These are phyloP conservation scores for Ogataea pignaliae DNA, from an alignment of 805 yeast species.

Conservation along the genomic window DNA sequence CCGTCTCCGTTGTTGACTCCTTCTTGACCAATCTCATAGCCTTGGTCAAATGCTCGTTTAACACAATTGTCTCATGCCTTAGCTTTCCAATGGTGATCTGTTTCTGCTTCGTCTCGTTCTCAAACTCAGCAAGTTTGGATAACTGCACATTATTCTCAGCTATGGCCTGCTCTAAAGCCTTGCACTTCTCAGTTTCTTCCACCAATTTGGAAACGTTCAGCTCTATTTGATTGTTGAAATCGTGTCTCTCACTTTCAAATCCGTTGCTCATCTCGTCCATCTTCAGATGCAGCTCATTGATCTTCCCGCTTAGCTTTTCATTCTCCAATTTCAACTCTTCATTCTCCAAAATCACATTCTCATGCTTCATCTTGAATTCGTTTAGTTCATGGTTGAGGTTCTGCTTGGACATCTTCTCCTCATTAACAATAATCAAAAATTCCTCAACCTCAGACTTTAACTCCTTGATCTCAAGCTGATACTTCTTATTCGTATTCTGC, in stretches of 20 bases:
- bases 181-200: constrained; percentile 18
- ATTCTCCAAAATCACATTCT: constrained; percentile 21
- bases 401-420: constrained; percentile 40
- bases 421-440: constrained; percentile 32
- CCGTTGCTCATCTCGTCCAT: constrained; percentile 6
- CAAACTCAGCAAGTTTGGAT: constrained; percentile 34
- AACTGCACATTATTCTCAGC: constrained; percentile 18
- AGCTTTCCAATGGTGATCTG: constrained; percentile 82
- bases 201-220: constrained; percentile 15
- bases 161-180: constrained; percentile 5
- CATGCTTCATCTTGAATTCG: constrained; percentile 27
- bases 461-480: constrained; percentile 32
- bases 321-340: constrained; percentile 24
- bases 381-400: constrained; percentile 40
- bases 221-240: constrained; percentile 20
- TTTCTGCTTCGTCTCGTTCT: constrained; percentile 59
- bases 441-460: constrained; percentile 34
- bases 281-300: constrained; percentile 9
- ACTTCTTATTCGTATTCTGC: constrained; percentile 35
- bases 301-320: constrained; percentile 19
- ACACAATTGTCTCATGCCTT: constrained; percentile 88
- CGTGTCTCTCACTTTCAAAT: constrained; percentile 23
- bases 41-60: constrained; percentile 94
- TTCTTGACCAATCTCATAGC: constrained; percentile 81
- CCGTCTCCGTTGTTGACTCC: constrained; percentile 67